These are phyloP conservation scores for Coprinopsis strossmayeri DNA, from an alignment of 768 basidiomycete species.

Conservation along the genomic window DNA sequence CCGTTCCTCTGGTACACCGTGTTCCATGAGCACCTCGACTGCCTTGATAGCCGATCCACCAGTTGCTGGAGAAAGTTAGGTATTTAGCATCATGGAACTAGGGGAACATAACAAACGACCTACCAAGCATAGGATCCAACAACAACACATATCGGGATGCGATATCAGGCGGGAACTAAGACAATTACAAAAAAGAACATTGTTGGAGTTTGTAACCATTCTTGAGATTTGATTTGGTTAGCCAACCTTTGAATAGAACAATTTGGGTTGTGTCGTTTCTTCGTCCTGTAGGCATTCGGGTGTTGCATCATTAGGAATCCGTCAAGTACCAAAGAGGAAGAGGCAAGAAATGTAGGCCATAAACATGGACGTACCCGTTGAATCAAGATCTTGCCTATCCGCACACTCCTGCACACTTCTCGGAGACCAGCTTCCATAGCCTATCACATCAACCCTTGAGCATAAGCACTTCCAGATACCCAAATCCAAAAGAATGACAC, in stretches of 20 bases:
- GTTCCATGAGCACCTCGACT: slow-evolving; percentile 86
- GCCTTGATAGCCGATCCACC: slow-evolving; percentile 98
- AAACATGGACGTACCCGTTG: slow-evolving; percentile 72
- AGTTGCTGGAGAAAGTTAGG: slow-evolving; percentile 49
- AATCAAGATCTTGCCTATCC: slow-evolving; percentile 97
- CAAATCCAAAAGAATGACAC: slow-evolving; percentile 13
- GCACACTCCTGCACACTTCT: slow-evolving; percentile 89
- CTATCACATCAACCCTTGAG: too few relatives aligned
- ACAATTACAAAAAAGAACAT: background rate
- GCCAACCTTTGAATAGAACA: slow-evolving; percentile 82
- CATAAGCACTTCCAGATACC: too few relatives aligned
- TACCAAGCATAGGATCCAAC: slow-evolving; percentile 96
- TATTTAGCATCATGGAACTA: background rate
- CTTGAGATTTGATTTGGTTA: too few relatives aligned
- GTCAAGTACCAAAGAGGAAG: background rate
- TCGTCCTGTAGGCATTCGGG: slow-evolving; percentile 59
- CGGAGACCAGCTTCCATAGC: slow-evolving; percentile 97
- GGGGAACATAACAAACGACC: slow-evolving; percentile 16
- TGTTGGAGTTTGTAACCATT: background rate
- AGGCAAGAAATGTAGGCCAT: too few relatives aligned
- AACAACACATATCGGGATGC: slow-evolving; percentile 86
- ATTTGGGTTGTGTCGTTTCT: slow-evolving; percentile 86
- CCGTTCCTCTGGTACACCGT: slow-evolving; percentile 89
- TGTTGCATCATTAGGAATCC: background rate
- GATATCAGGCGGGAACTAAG: slow-evolving; percentile 88